Base-by-base conservation (phyloP, 371 early-diverging fungal genomes). In the Syncephalastrum sp. region DNA sequence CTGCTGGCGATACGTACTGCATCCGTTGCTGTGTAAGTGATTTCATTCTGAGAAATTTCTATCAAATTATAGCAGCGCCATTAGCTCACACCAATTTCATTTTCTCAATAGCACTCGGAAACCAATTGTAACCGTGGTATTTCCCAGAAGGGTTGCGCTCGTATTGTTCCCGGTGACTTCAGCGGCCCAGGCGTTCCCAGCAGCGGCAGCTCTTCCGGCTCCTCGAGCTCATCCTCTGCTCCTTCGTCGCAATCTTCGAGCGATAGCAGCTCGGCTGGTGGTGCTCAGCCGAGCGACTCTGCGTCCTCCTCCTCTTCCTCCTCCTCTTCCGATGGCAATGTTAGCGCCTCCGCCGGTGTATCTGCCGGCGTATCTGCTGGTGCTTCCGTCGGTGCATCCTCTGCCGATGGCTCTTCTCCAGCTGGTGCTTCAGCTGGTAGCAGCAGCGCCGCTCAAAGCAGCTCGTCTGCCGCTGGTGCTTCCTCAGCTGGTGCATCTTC, bases 1-100 rank as follows among this genome's bases (percentile, higher is more conserved):
- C 83, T 38, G 50, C 74, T 23, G 60, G 56, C 6, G 63, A 67
- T 16, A 73, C 69, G 13, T 82, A 69, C 46, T 82, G 83, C 57
- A 72, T 82, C 51, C 74, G 83, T 50, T 82, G 82, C 66, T 84
- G 84, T 69, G 77, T 75, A 81, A 72, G 54, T 57, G 8, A 38
- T 19, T 1, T 29, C 6, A 33, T 33, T 10, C 10, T 12, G 38
- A 33, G 4, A 29, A 29, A 29, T 29, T 29, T 29, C 29, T 29
- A 29, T 29, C 29, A 29, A 33, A 12, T 27, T 27, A 27, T 27
- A 10, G 10, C 10, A 33, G 38, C 10, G 27, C 10, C 7, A 10
- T 33, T 12, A 12, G 38, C 38, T 33, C 12, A 29, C 29, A 12
- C 38, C 7, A 0, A 42, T 6, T 42, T 43, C 3, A 21, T 21